Conservation (phyloP, 768 basidiomycete species). For the Naganishia friedmannii region DNA sequence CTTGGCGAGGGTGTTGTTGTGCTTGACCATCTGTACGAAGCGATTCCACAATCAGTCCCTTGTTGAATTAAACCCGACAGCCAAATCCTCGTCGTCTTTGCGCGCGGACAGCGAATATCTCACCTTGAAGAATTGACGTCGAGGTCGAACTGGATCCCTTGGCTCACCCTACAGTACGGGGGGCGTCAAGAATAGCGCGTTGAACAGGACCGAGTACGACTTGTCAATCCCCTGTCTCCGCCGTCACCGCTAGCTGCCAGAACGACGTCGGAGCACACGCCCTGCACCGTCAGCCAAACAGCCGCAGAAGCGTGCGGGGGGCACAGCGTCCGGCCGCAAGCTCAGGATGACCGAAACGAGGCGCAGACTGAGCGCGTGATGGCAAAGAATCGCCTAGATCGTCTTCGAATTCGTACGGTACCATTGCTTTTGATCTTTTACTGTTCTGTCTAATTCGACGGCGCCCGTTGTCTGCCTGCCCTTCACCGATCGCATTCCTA, state of each 20-base stretch:
- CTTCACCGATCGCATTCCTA: too few relatives aligned
- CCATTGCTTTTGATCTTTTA: too few relatives aligned
- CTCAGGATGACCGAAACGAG: background rate
- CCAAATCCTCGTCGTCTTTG: too few relatives aligned
- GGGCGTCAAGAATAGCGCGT: background rate
- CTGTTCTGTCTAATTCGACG: too few relatives aligned
- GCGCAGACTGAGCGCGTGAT: too few relatives aligned
- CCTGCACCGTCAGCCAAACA: conserved; percentile 1
- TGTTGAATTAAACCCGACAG: too few relatives aligned
- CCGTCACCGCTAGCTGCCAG: background rate
- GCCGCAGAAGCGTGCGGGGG: background rate
- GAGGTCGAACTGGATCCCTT: conserved; percentile 25
- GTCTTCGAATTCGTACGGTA: too few relatives aligned
- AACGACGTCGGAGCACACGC: conserved; percentile 3
- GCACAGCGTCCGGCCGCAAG: background rate
- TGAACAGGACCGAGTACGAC: too few relatives aligned
- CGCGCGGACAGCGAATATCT: background rate
- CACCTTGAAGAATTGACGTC: conserved; percentile 25
- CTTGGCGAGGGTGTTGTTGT: conserved; percentile 50
- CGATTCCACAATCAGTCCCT: conserved; percentile 3
- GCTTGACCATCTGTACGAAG: conserved; percentile 43
- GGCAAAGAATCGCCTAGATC: too few relatives aligned
- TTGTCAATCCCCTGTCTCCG: conserved; percentile 7
- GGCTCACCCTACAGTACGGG: conserved; percentile 10
- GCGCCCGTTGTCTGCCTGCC: too few relatives aligned